Evolutionary conservation across 768 basidiomycete genomes (phyloP).

Genomic region (Baorangia bicolor): DNA sequence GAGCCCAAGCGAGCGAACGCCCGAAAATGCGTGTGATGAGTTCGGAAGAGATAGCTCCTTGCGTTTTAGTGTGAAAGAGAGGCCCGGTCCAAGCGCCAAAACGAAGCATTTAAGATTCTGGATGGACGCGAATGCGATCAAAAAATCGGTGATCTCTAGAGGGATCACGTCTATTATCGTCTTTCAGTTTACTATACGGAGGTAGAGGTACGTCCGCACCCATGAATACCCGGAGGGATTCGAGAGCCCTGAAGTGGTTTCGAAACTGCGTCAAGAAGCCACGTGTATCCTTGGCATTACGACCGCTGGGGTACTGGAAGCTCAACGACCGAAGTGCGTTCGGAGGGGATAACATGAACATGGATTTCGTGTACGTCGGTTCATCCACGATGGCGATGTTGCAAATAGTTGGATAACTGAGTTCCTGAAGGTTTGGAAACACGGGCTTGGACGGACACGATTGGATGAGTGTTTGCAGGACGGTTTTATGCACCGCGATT

Average conservation of each 20-base stretch:
- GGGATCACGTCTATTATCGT: constrained; percentile 9
- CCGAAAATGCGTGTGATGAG: constrained; percentile 3
- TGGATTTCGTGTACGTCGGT: constrained; percentile 9
- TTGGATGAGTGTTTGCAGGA: constrained; percentile 19
- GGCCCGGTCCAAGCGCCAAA: constrained; percentile 12
- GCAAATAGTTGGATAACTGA: constrained; percentile 12
- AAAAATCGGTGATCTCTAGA: constrained; percentile 15
- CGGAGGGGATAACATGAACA: constrained; percentile 11
- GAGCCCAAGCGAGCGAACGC: constrained; percentile 12
- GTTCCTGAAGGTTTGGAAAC: constrained; percentile 26
- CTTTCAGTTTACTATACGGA: neutral
- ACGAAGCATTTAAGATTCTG: constrained; percentile 19
- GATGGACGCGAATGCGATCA: constrained; percentile 12
- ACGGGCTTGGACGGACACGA: constrained; percentile 21
- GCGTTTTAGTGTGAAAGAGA: constrained; percentile 8
- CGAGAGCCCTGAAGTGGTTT: constrained; percentile 11
- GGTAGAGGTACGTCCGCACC: constrained; percentile 2
- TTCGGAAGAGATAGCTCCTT: constrained; percentile 7
- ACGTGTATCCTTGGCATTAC: constrained; percentile 14
- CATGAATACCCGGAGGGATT: constrained; percentile 18
- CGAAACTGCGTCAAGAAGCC: constrained; percentile 10
- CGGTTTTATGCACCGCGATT: constrained; percentile 12
- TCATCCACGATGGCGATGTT: constrained; percentile 18
- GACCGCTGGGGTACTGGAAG: constrained; percentile 17
- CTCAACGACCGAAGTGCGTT: constrained; percentile 5